Evolutionary conservation across 805 yeast species (phyloP), one percentile per base, ranked within the genome.

Genomic region (Saturnispora gosingensis): DNA sequence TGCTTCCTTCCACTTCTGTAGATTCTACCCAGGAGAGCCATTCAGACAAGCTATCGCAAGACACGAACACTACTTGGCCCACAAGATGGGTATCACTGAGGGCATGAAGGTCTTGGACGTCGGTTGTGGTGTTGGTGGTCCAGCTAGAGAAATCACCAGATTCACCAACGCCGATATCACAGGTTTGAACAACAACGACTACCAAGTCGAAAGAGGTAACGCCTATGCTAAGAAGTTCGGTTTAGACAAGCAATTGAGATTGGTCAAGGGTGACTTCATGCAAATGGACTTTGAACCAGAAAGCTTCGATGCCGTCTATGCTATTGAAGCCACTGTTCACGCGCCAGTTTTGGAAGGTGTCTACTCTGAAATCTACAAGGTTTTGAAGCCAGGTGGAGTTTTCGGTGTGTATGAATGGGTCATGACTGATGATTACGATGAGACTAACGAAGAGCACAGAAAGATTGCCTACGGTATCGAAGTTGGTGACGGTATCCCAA

Each of bases 371-470:
- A 91, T 91, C 65, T 93, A 81, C 81, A 88, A 88, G 67, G 97
- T 88, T 16, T 78, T 91, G 70, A 93, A 93, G 73, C 98, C 99
- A 61, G 98, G 98, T 66, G 99, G 99, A 69, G 81, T 76, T 46
- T 93, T 93, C 59, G 99, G 97, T 67, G 98, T 93, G 49, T 93
- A 93, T 74, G 99, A 93, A 73, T 93, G 99, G 99, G 98, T 93
- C 58, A 86, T 93, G 96, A 93, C 98, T 56, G 96, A 89, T 63
- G 76, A 73, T 47, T 93, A 88, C 68, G 98, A 93, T 67, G 95
- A 86, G 72, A 71, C 70, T 53, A 88, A 88, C 70, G 80, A 81
- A 61, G 90, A 82, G 69, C 99, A 93, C 73, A 86, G 97, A 72
- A 85, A 84, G 67, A 87, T 93, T 58, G 93, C 96, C 32, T 91